These are phyloP conservation scores for Dionaea muscipula DNA, from an alignment of 179 eudicot genomes.

Conservation along the genomic window DNA sequence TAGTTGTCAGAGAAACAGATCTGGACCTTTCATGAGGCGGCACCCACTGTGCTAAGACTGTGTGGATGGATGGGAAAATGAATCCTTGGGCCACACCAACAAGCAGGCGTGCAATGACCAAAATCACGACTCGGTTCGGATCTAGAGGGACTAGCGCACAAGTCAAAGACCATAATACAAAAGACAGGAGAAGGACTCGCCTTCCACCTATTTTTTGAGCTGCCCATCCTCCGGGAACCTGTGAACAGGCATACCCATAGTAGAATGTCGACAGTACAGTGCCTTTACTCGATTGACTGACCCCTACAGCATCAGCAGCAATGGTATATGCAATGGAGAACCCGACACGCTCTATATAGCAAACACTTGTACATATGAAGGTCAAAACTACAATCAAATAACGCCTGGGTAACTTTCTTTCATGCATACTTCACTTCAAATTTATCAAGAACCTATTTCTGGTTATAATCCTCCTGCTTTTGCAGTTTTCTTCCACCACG, in stretches of 20 bases:
- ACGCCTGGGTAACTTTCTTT: constrained; percentile 51
- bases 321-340: constrained; percentile 56
- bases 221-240: constrained; percentile 94
- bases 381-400: constrained; percentile 70
- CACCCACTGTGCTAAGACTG: constrained; percentile 80
- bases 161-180: constrained; percentile 73
- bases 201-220: constrained; percentile 93
- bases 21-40: constrained; percentile 95
- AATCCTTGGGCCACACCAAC: constrained; percentile 93
- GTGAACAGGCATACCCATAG: constrained; percentile 86
- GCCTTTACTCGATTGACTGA: constrained; percentile 68
- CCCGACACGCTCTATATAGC: constrained; percentile 91
- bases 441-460: no score
- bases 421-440: constrained; percentile 23
- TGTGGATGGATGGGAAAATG: constrained; percentile 73
- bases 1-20: constrained; percentile 82
- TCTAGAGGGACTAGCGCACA: constrained; percentile 62
- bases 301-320: constrained; percentile 58
- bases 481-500: no score
- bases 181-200: constrained; percentile 80
- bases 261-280: constrained; percentile 78
- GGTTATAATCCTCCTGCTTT: no score
- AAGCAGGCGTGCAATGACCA: constrained; percentile 74
- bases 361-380: constrained; percentile 72
- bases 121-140: constrained; percentile 38